These are phyloP conservation scores for Macrolepiota dolichaula DNA, from an alignment of 768 basidiomycete genomes.

Conservation along the genomic window DNA sequence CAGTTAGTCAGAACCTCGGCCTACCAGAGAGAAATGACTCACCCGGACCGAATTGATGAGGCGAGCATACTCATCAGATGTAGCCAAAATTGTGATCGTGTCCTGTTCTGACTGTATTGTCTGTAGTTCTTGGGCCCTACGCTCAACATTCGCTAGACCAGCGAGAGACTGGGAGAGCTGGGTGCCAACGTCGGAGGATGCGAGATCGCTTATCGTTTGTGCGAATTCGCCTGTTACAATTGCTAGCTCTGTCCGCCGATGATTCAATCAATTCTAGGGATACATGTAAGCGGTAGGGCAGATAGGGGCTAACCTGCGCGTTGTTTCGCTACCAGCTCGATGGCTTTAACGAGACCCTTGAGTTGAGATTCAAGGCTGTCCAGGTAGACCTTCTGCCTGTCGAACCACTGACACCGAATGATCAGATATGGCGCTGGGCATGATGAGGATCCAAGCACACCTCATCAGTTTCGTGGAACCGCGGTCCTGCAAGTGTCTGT, in stretches of 20 bases:
- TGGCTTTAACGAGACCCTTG: constrained; percentile 80
- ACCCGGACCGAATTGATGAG: constrained; percentile 85
- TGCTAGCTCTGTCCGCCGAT: constrained; percentile 55
- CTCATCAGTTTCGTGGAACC: constrained; percentile 88
- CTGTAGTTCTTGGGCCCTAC: constrained; percentile 70
- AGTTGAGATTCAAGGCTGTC: constrained; percentile 90
- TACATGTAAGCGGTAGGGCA: neutral
- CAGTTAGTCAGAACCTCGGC: neutral
- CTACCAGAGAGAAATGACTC: constrained; percentile 25
- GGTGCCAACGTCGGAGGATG: constrained; percentile 71
- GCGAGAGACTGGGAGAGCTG: constrained; percentile 69
- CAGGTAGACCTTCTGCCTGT: constrained; percentile 78
- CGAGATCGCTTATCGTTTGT: constrained; percentile 63
- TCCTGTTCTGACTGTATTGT: constrained; percentile 79
- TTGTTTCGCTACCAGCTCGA: constrained; percentile 82
- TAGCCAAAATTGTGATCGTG: constrained; percentile 74
- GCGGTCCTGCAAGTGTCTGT: constrained; percentile 70
- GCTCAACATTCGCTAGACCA: constrained; percentile 71
- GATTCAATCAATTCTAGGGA: neutral
- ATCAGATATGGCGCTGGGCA: neutral
- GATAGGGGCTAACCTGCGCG: constrained; percentile 50
- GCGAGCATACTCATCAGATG: constrained; percentile 92
- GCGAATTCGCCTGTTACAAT: constrained; percentile 76
- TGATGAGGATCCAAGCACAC: constrained; percentile 27
- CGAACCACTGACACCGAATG: constrained; percentile 73